Base-by-base conservation (phyloP, 495 filamentous ascomycete species). In the Tetracladium setigerum region DNA sequence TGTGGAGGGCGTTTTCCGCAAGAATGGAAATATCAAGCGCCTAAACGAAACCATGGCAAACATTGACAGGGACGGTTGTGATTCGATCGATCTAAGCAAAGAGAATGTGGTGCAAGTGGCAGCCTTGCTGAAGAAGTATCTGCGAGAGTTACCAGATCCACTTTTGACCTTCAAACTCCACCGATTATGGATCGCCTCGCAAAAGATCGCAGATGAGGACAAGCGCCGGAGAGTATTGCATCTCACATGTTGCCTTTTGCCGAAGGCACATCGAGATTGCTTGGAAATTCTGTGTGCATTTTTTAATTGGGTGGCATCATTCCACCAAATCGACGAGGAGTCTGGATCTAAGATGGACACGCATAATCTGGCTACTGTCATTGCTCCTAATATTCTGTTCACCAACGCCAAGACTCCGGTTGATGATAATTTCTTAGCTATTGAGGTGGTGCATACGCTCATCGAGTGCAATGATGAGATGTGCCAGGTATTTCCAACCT, bases 301-400 rank as follows among this genome's bases (percentile, higher is more conserved):
- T 72, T 72, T 99, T n/a, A 95, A 92, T 59, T 99, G 94, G 94
- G 86, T 84, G 12, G 87, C 89, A 11, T 95, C 92, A 5, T 99
- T 99, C 70, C 89, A 91, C 40, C 88, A 95, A 58, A 83, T 97
- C 16, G 92, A 99, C 57, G 91, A 98, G 56, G 83, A 87, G 56
- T 70, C 69, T 7, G 92, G 92, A 16, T 95, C 89, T 59, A 96
- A 96, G 72, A 99, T 99, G 92, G 92, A 99, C 65, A 88, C 92
- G 41, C 90, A 95, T 65, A 99, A 99, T 58, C 77, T 99, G 44
- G 87, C 92, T 6, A 97, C 94, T n/a, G 92, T 99, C 49, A 95
- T 99, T 54, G 87, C 90, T 5, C 92, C 92, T 0, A 99, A 99
- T 52, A 85, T 99, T 44, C 79, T 99, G 12, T 88, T 87, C 55